These are phyloP conservation scores for Rhododendron henanense DNA, from an alignment of 148 eudicot genomes.

Conservation along the genomic window DNA sequence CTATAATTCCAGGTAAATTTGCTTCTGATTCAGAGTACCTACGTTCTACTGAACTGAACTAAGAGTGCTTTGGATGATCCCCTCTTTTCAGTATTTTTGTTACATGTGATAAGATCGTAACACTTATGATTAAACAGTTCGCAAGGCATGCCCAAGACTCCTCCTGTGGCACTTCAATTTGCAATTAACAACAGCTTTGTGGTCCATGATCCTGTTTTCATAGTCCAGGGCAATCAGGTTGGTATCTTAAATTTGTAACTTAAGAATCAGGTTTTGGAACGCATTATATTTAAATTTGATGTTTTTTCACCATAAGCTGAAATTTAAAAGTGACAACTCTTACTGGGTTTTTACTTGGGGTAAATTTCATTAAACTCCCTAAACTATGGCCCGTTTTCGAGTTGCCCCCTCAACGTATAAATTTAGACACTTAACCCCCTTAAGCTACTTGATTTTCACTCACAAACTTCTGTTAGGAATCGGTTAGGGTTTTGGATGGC, in stretches of 20 bases:
- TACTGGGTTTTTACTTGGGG: not conserved
- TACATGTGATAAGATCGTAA: not conserved
- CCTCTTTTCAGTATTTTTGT: not conserved
- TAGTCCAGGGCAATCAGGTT: conserved; percentile 53
- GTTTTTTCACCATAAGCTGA: not conserved
- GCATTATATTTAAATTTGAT: not conserved
- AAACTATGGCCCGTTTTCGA: too few species aligned
- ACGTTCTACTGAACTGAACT: not conserved
- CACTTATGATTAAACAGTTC: conserved; percentile 41
- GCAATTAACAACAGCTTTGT: conserved; percentile 58
- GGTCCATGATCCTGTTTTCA: conserved; percentile 53
- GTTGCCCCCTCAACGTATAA: too few species aligned
- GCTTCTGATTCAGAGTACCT: not conserved
- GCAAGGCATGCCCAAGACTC: conserved; percentile 35
- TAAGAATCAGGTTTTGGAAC: not conserved
- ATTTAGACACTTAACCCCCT: too few species aligned
- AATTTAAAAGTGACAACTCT: not conserved
- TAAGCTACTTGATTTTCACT: too few species aligned
- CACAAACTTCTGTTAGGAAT: too few species aligned
- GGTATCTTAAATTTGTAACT: conserved; percentile 18
- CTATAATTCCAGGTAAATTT: conserved; percentile 63
- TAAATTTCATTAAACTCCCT: too few species aligned
- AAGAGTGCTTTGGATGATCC: not conserved
- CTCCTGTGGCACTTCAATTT: conserved; percentile 57
- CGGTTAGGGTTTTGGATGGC: too few species aligned